phyloP scores from a whole-genome alignment of 305 asterid species.

The Fraxinus sp. region DNA sequence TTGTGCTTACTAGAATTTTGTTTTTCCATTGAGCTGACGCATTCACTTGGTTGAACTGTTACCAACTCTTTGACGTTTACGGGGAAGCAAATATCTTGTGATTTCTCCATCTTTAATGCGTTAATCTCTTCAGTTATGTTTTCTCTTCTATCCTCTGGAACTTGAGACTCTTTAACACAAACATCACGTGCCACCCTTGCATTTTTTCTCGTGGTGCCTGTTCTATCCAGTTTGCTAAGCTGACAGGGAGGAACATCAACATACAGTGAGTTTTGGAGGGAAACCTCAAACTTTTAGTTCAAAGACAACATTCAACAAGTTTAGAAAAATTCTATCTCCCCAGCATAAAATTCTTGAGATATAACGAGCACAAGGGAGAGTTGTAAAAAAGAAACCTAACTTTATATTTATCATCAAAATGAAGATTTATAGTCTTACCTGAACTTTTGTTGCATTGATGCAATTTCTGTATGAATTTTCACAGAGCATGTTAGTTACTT shows the following conservation, averaged over 20 bases:
- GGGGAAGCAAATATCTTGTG: conserved; percentile 33
- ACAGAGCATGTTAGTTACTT: conserved; percentile 69
- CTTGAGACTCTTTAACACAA: conserved; percentile 32
- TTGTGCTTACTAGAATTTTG: conserved; percentile 29
- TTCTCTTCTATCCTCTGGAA: conserved; percentile 37
- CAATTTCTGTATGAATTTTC: conserved; percentile 42
- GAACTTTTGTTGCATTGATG: conserved; percentile 42
- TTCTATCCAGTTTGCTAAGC: conserved; percentile 47
- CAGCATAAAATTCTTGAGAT: background rate
- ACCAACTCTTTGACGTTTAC: conserved; percentile 18
- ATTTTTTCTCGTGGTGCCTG: conserved; percentile 39
- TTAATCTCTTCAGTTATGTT: conserved; percentile 30
- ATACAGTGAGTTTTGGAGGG: conserved; percentile 20
- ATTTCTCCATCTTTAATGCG: conserved; percentile 32
- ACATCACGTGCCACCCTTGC: conserved; percentile 45
- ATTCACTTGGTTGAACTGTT: conserved; percentile 34
- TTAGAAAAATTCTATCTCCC: background rate
- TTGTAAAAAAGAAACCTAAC: conserved; percentile 13
- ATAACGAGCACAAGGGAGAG: background rate
- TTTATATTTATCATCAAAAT: conserved; percentile 8
- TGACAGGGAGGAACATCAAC: conserved; percentile 28
- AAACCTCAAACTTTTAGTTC: background rate
- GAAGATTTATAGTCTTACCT: conserved; percentile 39
- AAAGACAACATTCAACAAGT: background rate
- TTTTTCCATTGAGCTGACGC: conserved; percentile 15